Base-by-base conservation (phyloP, 257 asterid genomes). In the Euphrasia confusa region DNA sequence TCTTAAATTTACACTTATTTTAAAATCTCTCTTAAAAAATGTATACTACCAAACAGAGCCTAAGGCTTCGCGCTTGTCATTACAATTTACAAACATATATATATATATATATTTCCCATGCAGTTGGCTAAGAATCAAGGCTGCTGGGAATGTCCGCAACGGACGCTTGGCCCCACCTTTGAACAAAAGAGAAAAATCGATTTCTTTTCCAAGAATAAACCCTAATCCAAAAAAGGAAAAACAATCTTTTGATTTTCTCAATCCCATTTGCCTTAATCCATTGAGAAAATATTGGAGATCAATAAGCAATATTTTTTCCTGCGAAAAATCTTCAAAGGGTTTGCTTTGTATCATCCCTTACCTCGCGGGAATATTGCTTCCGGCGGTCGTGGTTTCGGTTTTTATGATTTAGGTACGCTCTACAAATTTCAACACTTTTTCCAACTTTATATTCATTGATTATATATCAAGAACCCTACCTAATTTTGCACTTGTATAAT, bases 81-180 rank as follows among this genome's bases (percentile, higher is more conserved):
- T 27, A 15, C 24, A 12, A n/a, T 32, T 12, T 27, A 15, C 24
- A 21, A 21, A 21, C 24, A 21, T 21, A 21, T 1, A 21, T n/a
- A n/a, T n/a, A n/a, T n/a, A 1, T 14, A 56, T 33, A 54, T 28
- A 35, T 48, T 35, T 49, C 17, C 13, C 14, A 45, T 59, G 63
- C 59, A 64, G 45, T 35, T 68, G 61, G 67, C 21, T 49, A 55
- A 47, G 63, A 60, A 58, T 32, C 56, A 67, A 48, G 67, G 54
- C 65, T 69, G 48, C 14, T 33, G 10, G 15, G n/a, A 52, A 61
- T 65, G 47, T 56, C 86, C 90, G 83, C 74, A 77, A 83, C 33
- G 68, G 59, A 53, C 82, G 84, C 75, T 61, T 60, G 1, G 63
- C 83, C 86, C 39, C 71, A 69, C 79, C 70, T 62, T 24, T 10